Conservation (phyloP, 305 asterid species). For the Fraxinus greggii region DNA sequence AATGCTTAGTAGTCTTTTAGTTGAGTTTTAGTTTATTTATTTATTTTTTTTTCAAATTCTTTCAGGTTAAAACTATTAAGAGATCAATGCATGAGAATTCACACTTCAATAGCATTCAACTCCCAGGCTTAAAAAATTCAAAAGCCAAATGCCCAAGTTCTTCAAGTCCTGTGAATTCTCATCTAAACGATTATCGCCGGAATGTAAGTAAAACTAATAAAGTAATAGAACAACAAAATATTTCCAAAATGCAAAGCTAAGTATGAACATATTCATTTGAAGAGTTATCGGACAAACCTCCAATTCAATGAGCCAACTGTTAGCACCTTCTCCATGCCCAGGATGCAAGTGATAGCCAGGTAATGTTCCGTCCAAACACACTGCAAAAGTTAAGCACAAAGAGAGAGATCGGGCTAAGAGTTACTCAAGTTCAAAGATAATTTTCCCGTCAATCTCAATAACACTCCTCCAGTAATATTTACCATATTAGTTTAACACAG, state of each 20-base stretch:
- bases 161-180: neutral
- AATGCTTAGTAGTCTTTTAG: neutral
- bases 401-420: neutral
- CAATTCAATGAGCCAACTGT: constrained; percentile 90
- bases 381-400: constrained; percentile 41
- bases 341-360: constrained; percentile 93
- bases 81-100: neutral
- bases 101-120: neutral
- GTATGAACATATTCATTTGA: neutral
- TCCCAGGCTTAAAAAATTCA: neutral
- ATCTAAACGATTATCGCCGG: neutral
- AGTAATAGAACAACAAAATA: neutral
- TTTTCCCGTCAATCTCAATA: neutral
- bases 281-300: constrained; percentile 56
- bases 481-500: neutral
- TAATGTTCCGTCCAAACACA: constrained; percentile 85
- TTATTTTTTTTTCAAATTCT: neutral
- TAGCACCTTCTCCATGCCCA: constrained; percentile 75
- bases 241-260: neutral
- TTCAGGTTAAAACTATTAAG: too few relatives aligned
- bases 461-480: neutral
- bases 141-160: neutral
- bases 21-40: too few relatives aligned
- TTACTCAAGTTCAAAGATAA: neutral
- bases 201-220: neutral